Base-by-base conservation (phyloP, 495 filamentous ascomycete species). In the Hypoxylon fuscum region DNA sequence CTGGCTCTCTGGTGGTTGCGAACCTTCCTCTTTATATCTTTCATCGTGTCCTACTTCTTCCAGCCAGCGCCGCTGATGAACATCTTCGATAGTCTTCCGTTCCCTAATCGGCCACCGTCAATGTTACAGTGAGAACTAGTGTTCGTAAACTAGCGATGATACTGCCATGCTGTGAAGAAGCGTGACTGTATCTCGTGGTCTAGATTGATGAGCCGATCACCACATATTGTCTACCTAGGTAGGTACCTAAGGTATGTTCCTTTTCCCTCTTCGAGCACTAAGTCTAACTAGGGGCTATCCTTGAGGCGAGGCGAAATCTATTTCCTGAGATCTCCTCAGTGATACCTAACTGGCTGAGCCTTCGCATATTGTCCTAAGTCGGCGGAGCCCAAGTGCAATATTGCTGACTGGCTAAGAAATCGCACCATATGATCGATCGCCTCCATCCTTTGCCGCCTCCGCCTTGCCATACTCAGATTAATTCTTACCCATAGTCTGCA, bases 111-210 rank as follows among this genome's bases (percentile, higher is more conserved):
- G 46, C n/a, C 9, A 37, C 43, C 40, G 9, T 12, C 22, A 23
- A 29, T 42, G 12, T 10, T 2, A 51, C 29, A 22, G 21, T 52
- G 46, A 48, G 50, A 43, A 31, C 51, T 60, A 55, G 47, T 49
- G n/a, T n/a, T n/a, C n/a, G n/a, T n/a, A n/a, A n/a, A 12, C 31
- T 23, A 40, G 3, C 4, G 25, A 27, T 27, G n/a, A 56, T 40
- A 29, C 25, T 47, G 5, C 17, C 14, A 27, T 20, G 50, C 29
- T 45, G 9, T 27, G 41, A 37, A 52, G 15, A 12, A 46, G 40
- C n/a, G 21, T 60, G 62, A 60, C 51, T 3, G 25, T 27, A 66
- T 47, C 62, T 48, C 40, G 46, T 66, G 51, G 41, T 41, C 15
- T 22, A 42, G 32, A 47, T 10, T 56, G 25, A 27, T 40, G 44